Base-by-base conservation (phyloP, 2,329 filamentous ascomycete species). In the Colletotrichum lupini region DNA sequence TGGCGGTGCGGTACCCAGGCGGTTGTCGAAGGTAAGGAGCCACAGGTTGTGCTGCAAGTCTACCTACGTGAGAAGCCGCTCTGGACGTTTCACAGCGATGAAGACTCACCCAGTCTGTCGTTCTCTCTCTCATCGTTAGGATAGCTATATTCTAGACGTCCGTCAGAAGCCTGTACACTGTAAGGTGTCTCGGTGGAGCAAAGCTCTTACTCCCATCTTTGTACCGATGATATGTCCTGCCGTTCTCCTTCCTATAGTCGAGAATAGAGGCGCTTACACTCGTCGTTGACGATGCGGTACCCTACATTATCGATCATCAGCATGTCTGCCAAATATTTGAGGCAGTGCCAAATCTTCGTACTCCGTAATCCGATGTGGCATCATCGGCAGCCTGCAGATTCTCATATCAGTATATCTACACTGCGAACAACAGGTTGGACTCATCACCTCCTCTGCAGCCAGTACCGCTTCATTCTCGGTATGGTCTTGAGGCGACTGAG, bases 111-210 rank as follows among this genome's bases (percentile, higher is more conserved):
- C 2, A 75, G n/a, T 5, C 73, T 67, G 5, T 75, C 69, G 24
- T 67, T 69, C 56, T 75, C 73, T 3, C 26, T 60, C 24, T 75
- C 73, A 5, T 75, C 73, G 12, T 75, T 73, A 1, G 73, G 73
- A 5, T 62, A 69, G 4, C 46, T 22, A 9, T 75, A 75, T 55
- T 75, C 69, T 75, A 53, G 14, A 28, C 5, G 8, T 3, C 11
- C 5, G 22, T 55, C 52, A 55, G 52, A 26, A 55, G 22, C 24
- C n/a, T 1, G 49, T 1, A 19, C 37, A 42, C 16, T 3, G 1
- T 42, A 3, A 1, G 49, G 49, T 2, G 49, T n/a, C 49, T 53
- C 19, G 49, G 0, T 0, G 22, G 49, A 12, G 49, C 5, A 53
- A n/a, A 3, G 12, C 19, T 24, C 32, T 26, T 28, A 64, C 61